phyloP scores from a whole-genome alignment of 768 basidiomycete species.

The Lactarius sp. region DNA sequence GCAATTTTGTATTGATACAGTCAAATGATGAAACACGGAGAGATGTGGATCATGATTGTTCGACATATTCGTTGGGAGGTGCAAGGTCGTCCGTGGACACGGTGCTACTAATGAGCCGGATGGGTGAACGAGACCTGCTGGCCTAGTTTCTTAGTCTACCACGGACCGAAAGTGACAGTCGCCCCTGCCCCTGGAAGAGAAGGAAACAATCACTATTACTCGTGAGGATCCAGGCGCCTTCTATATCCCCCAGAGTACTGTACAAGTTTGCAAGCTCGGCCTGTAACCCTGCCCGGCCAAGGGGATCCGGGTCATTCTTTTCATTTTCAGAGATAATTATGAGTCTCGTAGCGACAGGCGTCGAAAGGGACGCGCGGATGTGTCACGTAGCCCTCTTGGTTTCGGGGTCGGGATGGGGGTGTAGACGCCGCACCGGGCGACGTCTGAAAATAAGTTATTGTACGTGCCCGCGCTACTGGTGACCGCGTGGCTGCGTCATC shows the following conservation, averaged over 20 bases:
- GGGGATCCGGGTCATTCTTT: not conserved
- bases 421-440: too few relatives aligned
- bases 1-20: constrained; percentile 10
- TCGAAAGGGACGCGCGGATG: not conserved
- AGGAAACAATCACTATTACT: not conserved
- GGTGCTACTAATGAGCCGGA: not conserved
- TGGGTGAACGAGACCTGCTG: not conserved
- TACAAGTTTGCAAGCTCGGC: not conserved
- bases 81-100: not conserved
- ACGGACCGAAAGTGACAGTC: not conserved
- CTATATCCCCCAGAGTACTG: constrained; percentile 1
- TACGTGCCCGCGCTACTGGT: too few relatives aligned
- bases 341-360: not conserved
- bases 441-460: too few relatives aligned
- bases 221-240: not conserved
- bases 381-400: not conserved
- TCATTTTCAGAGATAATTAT: not conserved
- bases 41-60: not conserved
- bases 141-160: not conserved
- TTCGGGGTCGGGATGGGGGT: not conserved
- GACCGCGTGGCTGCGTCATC: too few relatives aligned
- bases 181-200: not conserved
- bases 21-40: not conserved
- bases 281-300: not conserved
- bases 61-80: not conserved